Evolutionary conservation across 2,329 filamentous ascomycete species (phyloP).

Genomic region (Colletotrichum graminicola): DNA sequence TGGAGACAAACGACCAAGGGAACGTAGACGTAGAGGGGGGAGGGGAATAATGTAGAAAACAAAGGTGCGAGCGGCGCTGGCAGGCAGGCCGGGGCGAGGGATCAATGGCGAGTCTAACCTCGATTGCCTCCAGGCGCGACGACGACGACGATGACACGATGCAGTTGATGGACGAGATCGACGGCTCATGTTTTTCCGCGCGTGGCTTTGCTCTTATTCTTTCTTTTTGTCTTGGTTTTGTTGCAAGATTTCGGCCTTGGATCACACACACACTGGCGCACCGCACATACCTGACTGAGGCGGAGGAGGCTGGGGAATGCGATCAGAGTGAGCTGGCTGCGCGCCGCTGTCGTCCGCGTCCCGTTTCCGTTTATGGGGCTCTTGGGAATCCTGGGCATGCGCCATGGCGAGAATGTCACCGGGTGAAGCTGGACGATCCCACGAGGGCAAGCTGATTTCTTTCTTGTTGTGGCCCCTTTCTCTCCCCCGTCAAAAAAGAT

Average conservation of each 20-base stretch:
- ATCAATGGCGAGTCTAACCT: slow-evolving; percentile 43
- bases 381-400: slow-evolving; percentile 54
- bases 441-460: slow-evolving; percentile 14
- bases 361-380: slow-evolving; percentile 63
- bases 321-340: slow-evolving; percentile 53
- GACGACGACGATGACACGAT: slow-evolving; percentile 32
- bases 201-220: slow-evolving; percentile 27
- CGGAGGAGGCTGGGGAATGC: slow-evolving; percentile 59
- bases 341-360: slow-evolving; percentile 59
- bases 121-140: slow-evolving; percentile 42
- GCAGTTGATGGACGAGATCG: slow-evolving; percentile 39
- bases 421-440: slow-evolving; percentile 9
- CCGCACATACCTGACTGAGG: slow-evolving; percentile 59
- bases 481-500: slow-evolving; percentile 6
- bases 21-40: neutral
- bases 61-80: slow-evolving; percentile 40
- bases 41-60: slow-evolving; percentile 15
- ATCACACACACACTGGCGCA: slow-evolving; percentile 42
- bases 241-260: slow-evolving; percentile 34
- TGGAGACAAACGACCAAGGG: slow-evolving; percentile 3
- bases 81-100: slow-evolving; percentile 41
- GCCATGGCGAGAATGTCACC: slow-evolving; percentile 52
- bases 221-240: slow-evolving; percentile 30
- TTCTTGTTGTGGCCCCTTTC: slow-evolving; percentile 7
- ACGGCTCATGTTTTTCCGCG: slow-evolving; percentile 36